Conservation (phyloP, 768 basidiomycete genomes). For the Lentinus tigrinus region DNA sequence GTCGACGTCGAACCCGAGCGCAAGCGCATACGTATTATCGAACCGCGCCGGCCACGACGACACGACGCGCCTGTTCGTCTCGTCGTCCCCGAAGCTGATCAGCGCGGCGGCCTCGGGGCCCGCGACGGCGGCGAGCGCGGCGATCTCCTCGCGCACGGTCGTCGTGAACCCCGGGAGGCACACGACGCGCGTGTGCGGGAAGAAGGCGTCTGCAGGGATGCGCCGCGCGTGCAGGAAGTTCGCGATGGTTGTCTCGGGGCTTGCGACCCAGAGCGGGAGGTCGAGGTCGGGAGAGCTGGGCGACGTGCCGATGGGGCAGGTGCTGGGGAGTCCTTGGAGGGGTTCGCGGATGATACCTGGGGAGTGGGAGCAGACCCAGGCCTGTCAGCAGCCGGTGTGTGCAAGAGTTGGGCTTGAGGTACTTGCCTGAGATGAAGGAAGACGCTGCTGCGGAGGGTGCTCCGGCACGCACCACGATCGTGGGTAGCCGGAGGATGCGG, state of each 20-base stretch:
- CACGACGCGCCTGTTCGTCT: conserved; percentile 41
- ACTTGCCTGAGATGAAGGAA: conserved; percentile 52
- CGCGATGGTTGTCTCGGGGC: conserved; percentile 48
- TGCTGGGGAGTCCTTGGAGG: conserved; percentile 45
- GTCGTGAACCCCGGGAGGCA: conserved; percentile 61
- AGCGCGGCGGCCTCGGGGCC: conserved; percentile 46
- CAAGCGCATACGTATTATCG: conserved; percentile 43
- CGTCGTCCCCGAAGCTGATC: conserved; percentile 48
- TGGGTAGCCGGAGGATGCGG: conserved; percentile 58
- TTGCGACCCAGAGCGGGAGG: conserved; percentile 50
- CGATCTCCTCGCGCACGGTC: conserved; percentile 52
- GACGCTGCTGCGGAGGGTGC: conserved; percentile 54
- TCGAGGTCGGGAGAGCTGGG: conserved; percentile 42
- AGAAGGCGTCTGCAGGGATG: conserved; percentile 42
- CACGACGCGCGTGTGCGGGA: conserved; percentile 48
- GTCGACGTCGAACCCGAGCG: conserved; percentile 44
- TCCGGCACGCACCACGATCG: conserved; percentile 57
- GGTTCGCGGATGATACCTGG: conserved; percentile 57
- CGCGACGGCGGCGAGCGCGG: conserved; percentile 51
- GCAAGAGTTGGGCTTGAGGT: not conserved
- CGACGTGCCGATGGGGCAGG: conserved; percentile 53
- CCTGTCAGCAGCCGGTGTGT: too few species aligned
- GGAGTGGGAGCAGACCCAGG: too few species aligned
- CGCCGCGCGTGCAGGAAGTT: conserved; percentile 53
- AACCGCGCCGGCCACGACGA: conserved; percentile 49